Percentiles rank a stretch among this genome's conserved stretches.
phyloP scores from a whole-genome alignment of 257 asterid genomes.

The Craterostigma plantagineum region DNA sequence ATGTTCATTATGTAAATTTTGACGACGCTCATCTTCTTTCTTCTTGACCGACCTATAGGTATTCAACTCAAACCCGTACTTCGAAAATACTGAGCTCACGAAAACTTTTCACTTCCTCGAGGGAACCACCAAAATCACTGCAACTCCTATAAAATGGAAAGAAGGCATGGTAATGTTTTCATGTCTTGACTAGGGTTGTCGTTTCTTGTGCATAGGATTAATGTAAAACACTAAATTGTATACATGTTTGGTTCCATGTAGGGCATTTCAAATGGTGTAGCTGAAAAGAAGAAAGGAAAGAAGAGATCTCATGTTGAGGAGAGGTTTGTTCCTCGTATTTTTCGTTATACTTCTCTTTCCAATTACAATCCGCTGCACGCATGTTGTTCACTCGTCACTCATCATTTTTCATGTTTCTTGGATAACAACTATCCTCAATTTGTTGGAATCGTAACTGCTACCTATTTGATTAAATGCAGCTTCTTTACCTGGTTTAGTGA shows the following conservation, averaged over 20 bases:
- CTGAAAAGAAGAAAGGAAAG: neutral
- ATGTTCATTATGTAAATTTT: neutral
- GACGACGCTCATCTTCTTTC: neutral
- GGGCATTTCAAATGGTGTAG: slow-evolving; percentile 14
- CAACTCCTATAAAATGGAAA: slow-evolving; percentile 80
- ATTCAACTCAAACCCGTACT: slow-evolving; percentile 69
- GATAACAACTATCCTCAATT: neutral
- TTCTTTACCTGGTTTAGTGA: slow-evolving; percentile 46
- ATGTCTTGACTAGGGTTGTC: slow-evolving; percentile 4
- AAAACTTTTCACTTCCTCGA: slow-evolving; percentile 73
- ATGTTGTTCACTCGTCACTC: no score
- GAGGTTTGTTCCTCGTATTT: neutral
- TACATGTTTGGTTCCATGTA: slow-evolving; percentile 19
- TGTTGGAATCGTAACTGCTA: neutral
- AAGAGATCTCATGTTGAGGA: neutral
- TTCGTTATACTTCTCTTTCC: no score
- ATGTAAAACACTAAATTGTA: slow-evolving; percentile 10
- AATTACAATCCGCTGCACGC: no score
- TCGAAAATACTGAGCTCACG: slow-evolving; percentile 62
- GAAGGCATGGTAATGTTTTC: slow-evolving; percentile 60
- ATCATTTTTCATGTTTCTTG: no score
- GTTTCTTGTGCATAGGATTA: slow-evolving; percentile 5
- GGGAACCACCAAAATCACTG: slow-evolving; percentile 55
- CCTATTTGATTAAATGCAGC: slow-evolving; percentile 18
- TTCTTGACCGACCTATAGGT: slow-evolving; percentile 21